Evolutionary conservation across 2,329 filamentous ascomycete species (phyloP), one percentile per base, ranked within the genome.

Genomic region (Monosporascus ibericus): DNA sequence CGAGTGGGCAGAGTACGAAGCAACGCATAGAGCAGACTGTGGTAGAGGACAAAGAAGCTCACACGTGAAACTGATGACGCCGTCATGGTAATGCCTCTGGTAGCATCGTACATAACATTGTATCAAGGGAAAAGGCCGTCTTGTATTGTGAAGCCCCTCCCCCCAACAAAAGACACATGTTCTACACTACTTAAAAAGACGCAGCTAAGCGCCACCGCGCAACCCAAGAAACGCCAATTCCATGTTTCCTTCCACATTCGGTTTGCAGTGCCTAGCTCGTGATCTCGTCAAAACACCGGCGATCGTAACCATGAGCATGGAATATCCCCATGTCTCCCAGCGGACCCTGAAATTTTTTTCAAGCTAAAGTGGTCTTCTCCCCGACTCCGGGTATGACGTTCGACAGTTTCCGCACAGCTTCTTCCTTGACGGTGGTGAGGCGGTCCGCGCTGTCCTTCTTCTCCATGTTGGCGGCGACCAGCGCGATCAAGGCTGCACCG

Each of bases 401-500:
- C 3, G 49, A 22, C 20, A 64, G 49, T 47, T 67, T 67, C 44
- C 68, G 61, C 54, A 68, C 70, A 48, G 71, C 66, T 18, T 72
- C 71, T 36, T 67, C 65, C 53, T 72, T 69, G 48, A 80, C 55
- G 53, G 73, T 68, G 40, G 64, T 64, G 48, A 78, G 57, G 58
- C 72, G 72, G 51, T 79, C 75, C 3, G 64, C 48, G 17, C 59
- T 49, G 34, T 51, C 52, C 54, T 67, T 66, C 70, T 79, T 78
- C 70, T 84, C 79, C 75, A 79, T 83, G 64, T 79, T 75, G 2
- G 88, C 87, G 1, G 92, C 92, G 27, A 96, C 88, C 48, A 96
- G 80, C 49, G 94, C 94, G 71, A 97, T 97, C 62, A 99, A 75
- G 40, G 94, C 94, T 3, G 94, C 94, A 50, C 94, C 94, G n/a